Conservation (phyloP, 2,329 filamentous ascomycete genomes). For the Pseudogymnoascus sp. region DNA sequence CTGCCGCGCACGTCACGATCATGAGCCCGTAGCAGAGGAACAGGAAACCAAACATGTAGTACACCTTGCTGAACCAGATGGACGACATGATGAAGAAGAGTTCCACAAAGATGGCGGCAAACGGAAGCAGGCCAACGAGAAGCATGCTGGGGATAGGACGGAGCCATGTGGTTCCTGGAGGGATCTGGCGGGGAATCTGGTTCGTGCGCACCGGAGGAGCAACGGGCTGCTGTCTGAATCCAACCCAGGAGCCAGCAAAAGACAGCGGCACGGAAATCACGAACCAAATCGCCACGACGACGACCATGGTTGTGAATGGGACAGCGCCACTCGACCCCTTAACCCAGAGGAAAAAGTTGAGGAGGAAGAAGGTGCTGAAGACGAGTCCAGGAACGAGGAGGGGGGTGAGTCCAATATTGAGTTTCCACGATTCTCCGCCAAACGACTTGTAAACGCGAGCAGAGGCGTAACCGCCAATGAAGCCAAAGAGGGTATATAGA, state of each 20-base stretch:
- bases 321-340: constrained; percentile 88
- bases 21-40: constrained; percentile 97
- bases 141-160: constrained; percentile 83
- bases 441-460: constrained; percentile 91
- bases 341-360: constrained; percentile 94
- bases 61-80: constrained; percentile 97
- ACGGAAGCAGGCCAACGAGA: constrained; percentile 84
- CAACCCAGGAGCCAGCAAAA: constrained; percentile 83
- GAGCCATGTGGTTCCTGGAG: constrained; percentile 73
- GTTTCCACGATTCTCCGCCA: constrained; percentile 86
- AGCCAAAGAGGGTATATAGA: constrained; percentile 86
- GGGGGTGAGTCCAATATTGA: constrained; percentile 84
- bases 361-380: constrained; percentile 81
- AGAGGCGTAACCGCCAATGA: constrained; percentile 84
- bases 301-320: constrained; percentile 93
- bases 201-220: constrained; percentile 86
- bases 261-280: constrained; percentile 89
- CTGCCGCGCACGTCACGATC: constrained; percentile 88
- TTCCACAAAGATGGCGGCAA: constrained; percentile 95
- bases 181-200: constrained; percentile 96
- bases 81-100: constrained; percentile 99
- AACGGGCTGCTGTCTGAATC: constrained; percentile 67
- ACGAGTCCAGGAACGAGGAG: constrained; percentile 78
- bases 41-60: constrained; percentile 99
- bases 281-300: constrained; percentile 92